Conservation (phyloP, 2,329 filamentous ascomycete genomes). For the Pestalotiopsis fici region DNA sequence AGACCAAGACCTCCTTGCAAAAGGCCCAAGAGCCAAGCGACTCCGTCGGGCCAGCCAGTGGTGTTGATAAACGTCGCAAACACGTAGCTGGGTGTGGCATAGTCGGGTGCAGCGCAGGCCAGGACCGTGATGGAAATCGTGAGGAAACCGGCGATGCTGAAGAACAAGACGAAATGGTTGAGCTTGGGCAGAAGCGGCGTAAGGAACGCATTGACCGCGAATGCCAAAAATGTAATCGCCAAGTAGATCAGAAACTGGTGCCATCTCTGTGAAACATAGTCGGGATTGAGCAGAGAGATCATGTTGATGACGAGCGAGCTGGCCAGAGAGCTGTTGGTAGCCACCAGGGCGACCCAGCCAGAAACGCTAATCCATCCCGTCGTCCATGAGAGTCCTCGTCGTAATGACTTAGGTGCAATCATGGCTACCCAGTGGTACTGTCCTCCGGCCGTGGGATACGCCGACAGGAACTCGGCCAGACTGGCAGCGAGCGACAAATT, state of each 20-base stretch:
- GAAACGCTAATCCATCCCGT: constrained; percentile 74
- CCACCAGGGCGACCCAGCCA: constrained; percentile 71
- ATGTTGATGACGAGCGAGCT: constrained; percentile 68
- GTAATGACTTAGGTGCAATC: constrained; percentile 60
- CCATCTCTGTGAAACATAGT: constrained; percentile 61
- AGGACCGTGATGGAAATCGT: constrained; percentile 71
- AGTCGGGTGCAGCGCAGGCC: constrained; percentile 65
- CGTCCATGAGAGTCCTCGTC: constrained; percentile 66
- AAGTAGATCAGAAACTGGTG: constrained; percentile 76
- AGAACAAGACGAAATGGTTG: constrained; percentile 70
- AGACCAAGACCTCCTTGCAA: constrained; percentile 53
- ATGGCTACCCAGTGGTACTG: constrained; percentile 75
- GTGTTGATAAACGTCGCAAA: constrained; percentile 69
- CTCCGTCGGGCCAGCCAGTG: constrained; percentile 69
- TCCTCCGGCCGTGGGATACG: constrained; percentile 60
- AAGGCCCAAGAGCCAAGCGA: constrained; percentile 57
- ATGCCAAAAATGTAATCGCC: constrained; percentile 60
- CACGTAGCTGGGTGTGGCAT: constrained; percentile 64
- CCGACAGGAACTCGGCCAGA: constrained; percentile 70
- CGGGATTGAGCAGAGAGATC: constrained; percentile 60
- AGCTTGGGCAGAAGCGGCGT: constrained; percentile 63
- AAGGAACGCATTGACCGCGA: constrained; percentile 66
- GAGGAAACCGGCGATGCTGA: constrained; percentile 69
- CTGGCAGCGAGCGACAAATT: constrained; percentile 70
- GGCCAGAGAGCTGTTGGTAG: constrained; percentile 67